phyloP scores from a whole-genome alignment of 345 rosid genomes.

The Moricandia moricandioides region DNA sequence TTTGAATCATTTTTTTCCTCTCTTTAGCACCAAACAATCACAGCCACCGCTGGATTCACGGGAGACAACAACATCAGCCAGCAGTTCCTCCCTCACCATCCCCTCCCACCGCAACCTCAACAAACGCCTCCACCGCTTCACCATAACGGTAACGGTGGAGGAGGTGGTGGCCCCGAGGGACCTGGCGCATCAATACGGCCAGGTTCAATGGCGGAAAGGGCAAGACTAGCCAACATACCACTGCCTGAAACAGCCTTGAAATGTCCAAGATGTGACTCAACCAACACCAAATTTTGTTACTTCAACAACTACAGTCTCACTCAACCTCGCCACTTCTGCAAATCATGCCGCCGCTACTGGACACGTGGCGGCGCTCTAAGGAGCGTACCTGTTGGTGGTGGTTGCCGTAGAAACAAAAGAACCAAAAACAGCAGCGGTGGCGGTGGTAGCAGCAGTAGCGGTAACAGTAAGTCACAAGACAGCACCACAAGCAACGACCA shows the following conservation, averaged over 20 bases:
- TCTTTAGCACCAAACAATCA: constrained; percentile 39
- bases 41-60: constrained; percentile 43
- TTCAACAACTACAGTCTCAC: constrained; percentile 81
- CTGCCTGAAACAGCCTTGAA: constrained; percentile 64
- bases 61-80: constrained; percentile 37
- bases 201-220: constrained; percentile 75
- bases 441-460: constrained; percentile 39
- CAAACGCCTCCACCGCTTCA: constrained; percentile 32
- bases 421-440: constrained; percentile 40
- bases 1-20: constrained; percentile 20
- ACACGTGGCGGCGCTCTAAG: constrained; percentile 80
- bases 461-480: constrained; percentile 39
- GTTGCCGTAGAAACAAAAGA: constrained; percentile 78
- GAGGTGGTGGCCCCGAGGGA: constrained; percentile 51
- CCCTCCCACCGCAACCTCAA: constrained; percentile 36
- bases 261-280: constrained; percentile 83
- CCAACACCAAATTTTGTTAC: constrained; percentile 84
- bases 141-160: constrained; percentile 51
- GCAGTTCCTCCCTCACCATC: constrained; percentile 34
- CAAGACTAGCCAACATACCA: constrained; percentile 64
- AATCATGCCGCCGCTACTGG: constrained; percentile 86
- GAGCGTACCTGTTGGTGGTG: constrained; percentile 82
- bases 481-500: constrained; percentile 37
- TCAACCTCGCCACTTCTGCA: constrained; percentile 90
- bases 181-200: constrained; percentile 47